A percentile compares a stretch with the other conserved stretches of the same genome.
These are phyloP conservation scores for Deinandra increscens DNA, from an alignment of 129 eudicot genomes.

Conservation along the genomic window DNA sequence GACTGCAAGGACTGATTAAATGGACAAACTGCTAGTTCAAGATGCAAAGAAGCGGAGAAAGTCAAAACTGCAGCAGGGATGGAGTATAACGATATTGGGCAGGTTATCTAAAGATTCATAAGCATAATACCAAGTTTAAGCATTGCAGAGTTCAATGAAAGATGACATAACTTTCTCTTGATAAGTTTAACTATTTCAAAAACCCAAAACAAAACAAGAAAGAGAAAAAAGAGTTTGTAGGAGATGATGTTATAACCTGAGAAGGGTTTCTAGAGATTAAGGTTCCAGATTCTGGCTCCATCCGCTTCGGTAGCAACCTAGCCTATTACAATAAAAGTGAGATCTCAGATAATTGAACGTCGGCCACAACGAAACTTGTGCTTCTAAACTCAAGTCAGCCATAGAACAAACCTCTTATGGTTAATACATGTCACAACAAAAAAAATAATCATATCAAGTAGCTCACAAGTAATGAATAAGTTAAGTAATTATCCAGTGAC, in stretches of 20 bases:
- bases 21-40: neutral
- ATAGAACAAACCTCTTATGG: neutral
- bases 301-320: slow-evolving; percentile 31
- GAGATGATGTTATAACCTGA: slow-evolving; percentile 30
- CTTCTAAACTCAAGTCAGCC: slow-evolving; percentile 8
- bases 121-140: neutral
- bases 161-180: neutral
- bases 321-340: slow-evolving; percentile 16
- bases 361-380: neutral
- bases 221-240: neutral
- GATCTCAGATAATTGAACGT: neutral
- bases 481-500: slow-evolving; percentile 5
- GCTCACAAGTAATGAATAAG: slow-evolving; percentile 1
- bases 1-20: neutral
- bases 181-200: neutral
- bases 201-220: neutral
- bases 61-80: neutral
- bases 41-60: neutral
- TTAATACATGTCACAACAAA: slow-evolving; percentile 8
- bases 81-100: neutral
- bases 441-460: neutral
- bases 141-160: neutral
- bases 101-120: neutral
- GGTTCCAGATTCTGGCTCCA: slow-evolving; percentile 38
- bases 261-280: slow-evolving; percentile 28